phyloP scores from a whole-genome alignment of 345 rosid genomes.

The Erucastrum elatum region DNA sequence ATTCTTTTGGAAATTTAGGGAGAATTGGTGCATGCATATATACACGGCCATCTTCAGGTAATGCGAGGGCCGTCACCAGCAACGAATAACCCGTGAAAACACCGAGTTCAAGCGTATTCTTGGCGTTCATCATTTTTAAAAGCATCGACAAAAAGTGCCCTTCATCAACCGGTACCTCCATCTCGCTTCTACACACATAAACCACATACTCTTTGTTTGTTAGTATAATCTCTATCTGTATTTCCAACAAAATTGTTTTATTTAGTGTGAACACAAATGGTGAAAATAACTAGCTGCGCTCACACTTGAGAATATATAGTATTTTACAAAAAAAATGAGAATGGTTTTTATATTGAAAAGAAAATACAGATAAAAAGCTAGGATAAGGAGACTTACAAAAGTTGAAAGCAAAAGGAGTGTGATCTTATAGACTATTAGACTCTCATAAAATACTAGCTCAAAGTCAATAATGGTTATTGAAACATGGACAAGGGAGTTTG shows the following conservation, averaged over 20 bases:
- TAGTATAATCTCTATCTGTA: background rate
- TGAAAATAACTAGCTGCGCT: background rate
- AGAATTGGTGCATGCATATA: background rate
- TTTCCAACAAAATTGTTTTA: background rate
- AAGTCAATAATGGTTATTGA: background rate
- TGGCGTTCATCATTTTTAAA: constrained; percentile 46
- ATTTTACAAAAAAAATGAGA: too few species aligned
- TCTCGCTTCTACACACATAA: constrained; percentile 33
- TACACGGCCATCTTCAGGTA: constrained; percentile 54
- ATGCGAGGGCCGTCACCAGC: constrained; percentile 46
- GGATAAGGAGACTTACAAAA: background rate
- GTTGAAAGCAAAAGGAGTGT: background rate
- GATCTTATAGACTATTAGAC: background rate
- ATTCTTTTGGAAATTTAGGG: background rate
- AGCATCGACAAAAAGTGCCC: constrained; percentile 50
- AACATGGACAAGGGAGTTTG: background rate
- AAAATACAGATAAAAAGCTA: too few species aligned
- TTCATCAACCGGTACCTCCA: constrained; percentile 46
- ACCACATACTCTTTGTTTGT: background rate
- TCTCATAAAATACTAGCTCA: background rate
- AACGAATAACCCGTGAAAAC: constrained; percentile 63
- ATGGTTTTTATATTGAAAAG: too few species aligned
- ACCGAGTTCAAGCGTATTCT: constrained; percentile 53
- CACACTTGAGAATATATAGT: too few species aligned
- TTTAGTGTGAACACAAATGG: background rate